Evolutionary conservation across 2,329 filamentous ascomycete genomes (phyloP), one percentile per base, ranked within the genome.

Genomic region (Macrophomina pseudophaseolina): DNA sequence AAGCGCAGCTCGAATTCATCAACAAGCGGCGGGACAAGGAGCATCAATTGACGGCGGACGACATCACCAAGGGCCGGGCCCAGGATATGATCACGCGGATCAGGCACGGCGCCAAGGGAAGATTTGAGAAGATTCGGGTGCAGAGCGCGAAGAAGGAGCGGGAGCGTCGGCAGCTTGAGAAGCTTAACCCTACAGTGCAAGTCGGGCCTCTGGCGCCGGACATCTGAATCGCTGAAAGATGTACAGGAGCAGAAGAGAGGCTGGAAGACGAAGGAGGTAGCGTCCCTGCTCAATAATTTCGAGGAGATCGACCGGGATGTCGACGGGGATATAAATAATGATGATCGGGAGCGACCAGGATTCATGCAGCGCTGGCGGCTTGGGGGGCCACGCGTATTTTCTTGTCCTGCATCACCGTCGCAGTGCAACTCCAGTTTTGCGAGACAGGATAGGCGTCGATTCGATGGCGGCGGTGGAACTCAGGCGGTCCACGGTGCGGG

Each of bases 1-100:
- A 81, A 30, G 80, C 80, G 2, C 88, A 95, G 75, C 76, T 97
- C 1, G 81, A 85, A 42, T 90, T 91, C 65, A 76, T 95, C 64
- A 93, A 93, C 73, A 90, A 88, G 73, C 73, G 89, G 3, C 83
- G 89, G 8, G 79, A 79, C 0, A 80, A 85, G 63, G 78, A 82
- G n/a, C 80, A 88, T 33, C 80, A 85, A 64, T 74, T 93, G 60
- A 84, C 80, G 1, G 71, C 79, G 0, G 79, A 80, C 0, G 84
- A 88, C 33, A 72, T 97, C 67, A 93, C 86, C 14, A 95, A 94
- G 74, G 94, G 94, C 7, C 88, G 88, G 74, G 94, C 93, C 4
- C 86, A 86, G 4, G 94, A 97, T 75, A 94, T 97, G 90, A 97
- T 98, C 70, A 96, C 92, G 7, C 96, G 97, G 78, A 75, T 97